Conservation (phyloP, 192 early-diverging fungal genomes). For the Kickxella alabastrina region DNA sequence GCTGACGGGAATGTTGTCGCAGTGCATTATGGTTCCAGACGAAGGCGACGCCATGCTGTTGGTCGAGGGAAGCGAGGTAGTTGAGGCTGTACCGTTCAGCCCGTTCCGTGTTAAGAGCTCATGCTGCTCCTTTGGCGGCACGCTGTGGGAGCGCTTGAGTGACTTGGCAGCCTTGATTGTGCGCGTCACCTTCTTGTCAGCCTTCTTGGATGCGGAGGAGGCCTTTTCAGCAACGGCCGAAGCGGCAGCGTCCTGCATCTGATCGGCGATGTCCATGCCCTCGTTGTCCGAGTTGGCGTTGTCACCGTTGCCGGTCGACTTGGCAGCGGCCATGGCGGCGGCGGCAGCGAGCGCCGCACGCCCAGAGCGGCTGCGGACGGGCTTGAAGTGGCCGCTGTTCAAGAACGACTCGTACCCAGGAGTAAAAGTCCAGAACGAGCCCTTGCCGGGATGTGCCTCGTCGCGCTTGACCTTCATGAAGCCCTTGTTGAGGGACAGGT, state of each 20-base stretch:
- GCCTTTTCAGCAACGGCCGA: neutral
- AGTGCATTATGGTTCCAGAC: constrained; percentile 20
- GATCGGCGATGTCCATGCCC: constrained; percentile 8
- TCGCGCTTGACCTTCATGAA: constrained; percentile 77
- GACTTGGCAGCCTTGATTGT: constrained; percentile 41
- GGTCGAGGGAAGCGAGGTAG: constrained; percentile 12
- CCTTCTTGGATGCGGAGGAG: constrained; percentile 15
- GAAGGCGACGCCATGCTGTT: constrained; percentile 13
- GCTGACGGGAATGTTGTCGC: constrained; percentile 29
- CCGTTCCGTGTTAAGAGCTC: constrained; percentile 12
- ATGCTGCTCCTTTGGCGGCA: constrained; percentile 46
- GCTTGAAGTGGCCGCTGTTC: constrained; percentile 51
- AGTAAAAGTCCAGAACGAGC: constrained; percentile 72
- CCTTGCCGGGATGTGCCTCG: constrained; percentile 78
- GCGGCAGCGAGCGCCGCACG: constrained; percentile 50
- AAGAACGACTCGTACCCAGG: constrained; percentile 52
- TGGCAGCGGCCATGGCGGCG: constrained; percentile 41
- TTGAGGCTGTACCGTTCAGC: constrained; percentile 2
- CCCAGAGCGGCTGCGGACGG: constrained; percentile 51
- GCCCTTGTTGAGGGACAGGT: constrained; percentile 78
- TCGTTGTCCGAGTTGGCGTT: constrained; percentile 17
- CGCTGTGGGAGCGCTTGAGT: constrained; percentile 52
- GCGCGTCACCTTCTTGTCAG: constrained; percentile 38
- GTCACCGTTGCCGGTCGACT: constrained; percentile 10
- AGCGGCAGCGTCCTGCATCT: neutral